phyloP scores from a whole-genome alignment of 1,139 yeast genomes.

The Magnusiomyces paraingens region DNA sequence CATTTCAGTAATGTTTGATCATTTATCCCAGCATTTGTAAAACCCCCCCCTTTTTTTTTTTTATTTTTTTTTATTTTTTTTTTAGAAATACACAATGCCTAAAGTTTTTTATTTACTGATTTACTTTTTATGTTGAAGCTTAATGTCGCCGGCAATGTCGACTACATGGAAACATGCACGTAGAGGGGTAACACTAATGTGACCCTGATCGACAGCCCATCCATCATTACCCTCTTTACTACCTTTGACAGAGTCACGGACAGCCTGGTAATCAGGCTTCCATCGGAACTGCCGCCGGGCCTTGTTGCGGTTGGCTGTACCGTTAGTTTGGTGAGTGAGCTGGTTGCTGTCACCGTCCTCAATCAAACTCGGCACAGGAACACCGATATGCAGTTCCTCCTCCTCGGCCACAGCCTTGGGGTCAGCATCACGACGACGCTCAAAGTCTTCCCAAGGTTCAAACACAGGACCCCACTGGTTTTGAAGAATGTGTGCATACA shows the following conservation, averaged over 20 bases:
- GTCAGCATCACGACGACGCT: constrained; percentile 2
- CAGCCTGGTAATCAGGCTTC: constrained; percentile 75
- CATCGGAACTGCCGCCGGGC: constrained; percentile 48
- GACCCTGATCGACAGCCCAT: constrained; percentile 39
- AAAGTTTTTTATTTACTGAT: no score
- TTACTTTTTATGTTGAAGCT: not conserved
- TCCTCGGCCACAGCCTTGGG: constrained; percentile 23
- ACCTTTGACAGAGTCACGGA: constrained; percentile 51
- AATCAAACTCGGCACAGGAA: not conserved
- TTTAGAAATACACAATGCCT: no score
- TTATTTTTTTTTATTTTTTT: no score
- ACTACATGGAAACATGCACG: constrained; percentile 57
- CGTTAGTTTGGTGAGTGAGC: not conserved
- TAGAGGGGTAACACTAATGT: constrained; percentile 71
- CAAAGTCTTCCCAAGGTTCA: constrained; percentile 24
- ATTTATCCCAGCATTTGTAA: not conserved
- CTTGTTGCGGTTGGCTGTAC: constrained; percentile 1
- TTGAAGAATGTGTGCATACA: constrained; percentile 69
- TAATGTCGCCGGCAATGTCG: constrained; percentile 1
- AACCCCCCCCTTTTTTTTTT: no score
- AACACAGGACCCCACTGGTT: constrained; percentile 73
- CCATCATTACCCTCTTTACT: constrained; percentile 47
- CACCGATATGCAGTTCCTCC: constrained; percentile 8
- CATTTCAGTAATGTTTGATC: constrained; percentile 3
- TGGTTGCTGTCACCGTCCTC: no score